These are phyloP conservation scores for Parasitella parasitica DNA, from an alignment of 371 early-diverging fungal species.

Conservation along the genomic window DNA sequence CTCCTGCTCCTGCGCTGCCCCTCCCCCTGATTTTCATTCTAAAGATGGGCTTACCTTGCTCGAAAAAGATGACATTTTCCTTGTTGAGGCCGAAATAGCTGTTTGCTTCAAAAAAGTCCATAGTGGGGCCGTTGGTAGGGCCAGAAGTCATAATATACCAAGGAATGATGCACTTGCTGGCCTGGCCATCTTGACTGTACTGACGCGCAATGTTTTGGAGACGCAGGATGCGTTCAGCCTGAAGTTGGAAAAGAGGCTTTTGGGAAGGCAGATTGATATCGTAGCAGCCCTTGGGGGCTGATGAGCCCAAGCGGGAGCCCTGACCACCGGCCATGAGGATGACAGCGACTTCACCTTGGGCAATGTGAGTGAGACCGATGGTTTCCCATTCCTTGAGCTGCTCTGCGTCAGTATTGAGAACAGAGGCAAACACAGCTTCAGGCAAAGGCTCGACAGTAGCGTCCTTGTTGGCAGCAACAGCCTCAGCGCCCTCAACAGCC, in stretches of 20 bases:
- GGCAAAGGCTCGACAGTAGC: conserved; percentile 74
- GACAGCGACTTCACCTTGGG: conserved; percentile 89
- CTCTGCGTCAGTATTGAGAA: conserved; percentile 55
- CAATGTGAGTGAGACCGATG: conserved; percentile 77
- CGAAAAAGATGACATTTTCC: conserved; percentile 86
- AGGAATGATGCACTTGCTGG: conserved; percentile 61
- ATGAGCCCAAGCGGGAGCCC: conserved; percentile 86
- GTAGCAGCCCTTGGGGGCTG: conserved; percentile 92
- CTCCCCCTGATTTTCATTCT: neutral
- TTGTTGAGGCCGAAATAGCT: conserved; percentile 80
- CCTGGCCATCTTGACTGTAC: conserved; percentile 28
- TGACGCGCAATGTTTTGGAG: conserved; percentile 76
- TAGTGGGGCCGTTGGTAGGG: conserved; percentile 83
- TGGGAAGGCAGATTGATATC: conserved; percentile 82
- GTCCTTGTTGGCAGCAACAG: conserved; percentile 16
- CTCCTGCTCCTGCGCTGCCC: neutral
- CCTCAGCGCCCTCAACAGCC: conserved; percentile 60
- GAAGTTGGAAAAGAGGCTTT: conserved; percentile 89
- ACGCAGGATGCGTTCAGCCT: conserved; percentile 87
- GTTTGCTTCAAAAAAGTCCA: conserved; percentile 70
- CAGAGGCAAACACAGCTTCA: conserved; percentile 72
- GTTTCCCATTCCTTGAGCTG: conserved; percentile 70
- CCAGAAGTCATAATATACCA: conserved; percentile 97
- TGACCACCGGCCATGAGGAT: conserved; percentile 92
- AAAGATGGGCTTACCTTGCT: conserved; percentile 62